Conservation (phyloP, 2,329 filamentous ascomycete genomes). For the Fusarium virguliforme region DNA sequence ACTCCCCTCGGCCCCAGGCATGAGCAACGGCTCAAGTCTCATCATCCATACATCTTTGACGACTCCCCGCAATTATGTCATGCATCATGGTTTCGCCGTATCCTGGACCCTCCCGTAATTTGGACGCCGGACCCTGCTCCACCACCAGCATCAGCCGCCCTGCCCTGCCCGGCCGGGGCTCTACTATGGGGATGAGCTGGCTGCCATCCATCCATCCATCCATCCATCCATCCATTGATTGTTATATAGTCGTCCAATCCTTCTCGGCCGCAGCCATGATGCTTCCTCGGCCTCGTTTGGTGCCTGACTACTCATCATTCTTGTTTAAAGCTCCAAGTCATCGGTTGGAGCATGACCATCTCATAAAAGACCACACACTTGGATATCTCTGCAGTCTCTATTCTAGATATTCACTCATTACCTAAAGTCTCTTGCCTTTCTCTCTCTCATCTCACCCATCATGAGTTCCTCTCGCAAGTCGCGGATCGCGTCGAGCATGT, state of each 20-base stretch:
- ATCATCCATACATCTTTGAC: slow-evolving; percentile 42
- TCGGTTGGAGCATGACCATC: slow-evolving; percentile 41
- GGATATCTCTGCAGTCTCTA: slow-evolving; percentile 26
- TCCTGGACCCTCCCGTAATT: slow-evolving; percentile 58
- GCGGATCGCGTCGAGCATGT: slow-evolving; percentile 62
- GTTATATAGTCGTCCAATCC: slow-evolving; percentile 51
- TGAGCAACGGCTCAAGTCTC: slow-evolving; percentile 27
- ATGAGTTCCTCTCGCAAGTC: slow-evolving; percentile 64
- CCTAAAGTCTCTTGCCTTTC: slow-evolving; percentile 11
- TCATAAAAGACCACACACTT: slow-evolving; percentile 35
- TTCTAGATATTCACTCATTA: slow-evolving; percentile 14
- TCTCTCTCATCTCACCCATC: slow-evolving; percentile 47
- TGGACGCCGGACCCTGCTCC: slow-evolving; percentile 53
- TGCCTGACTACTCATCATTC: slow-evolving; percentile 49
- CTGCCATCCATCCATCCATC: slow-evolving; percentile 13
- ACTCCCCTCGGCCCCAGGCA: no score
- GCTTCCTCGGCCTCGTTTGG: slow-evolving; percentile 46
- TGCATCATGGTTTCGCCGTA: slow-evolving; percentile 59
- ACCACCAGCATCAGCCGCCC: slow-evolving; percentile 47
- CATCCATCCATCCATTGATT: slow-evolving; percentile 37
- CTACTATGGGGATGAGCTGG: slow-evolving; percentile 34
- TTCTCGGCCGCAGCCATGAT: slow-evolving; percentile 47
- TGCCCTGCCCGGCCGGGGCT: slow-evolving; percentile 26
- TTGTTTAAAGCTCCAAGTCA: slow-evolving; percentile 36
- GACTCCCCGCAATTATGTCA: slow-evolving; percentile 64